These are phyloP conservation scores for Dicorynia guianensis DNA, from an alignment of 306 rosid species.

Conservation along the genomic window DNA sequence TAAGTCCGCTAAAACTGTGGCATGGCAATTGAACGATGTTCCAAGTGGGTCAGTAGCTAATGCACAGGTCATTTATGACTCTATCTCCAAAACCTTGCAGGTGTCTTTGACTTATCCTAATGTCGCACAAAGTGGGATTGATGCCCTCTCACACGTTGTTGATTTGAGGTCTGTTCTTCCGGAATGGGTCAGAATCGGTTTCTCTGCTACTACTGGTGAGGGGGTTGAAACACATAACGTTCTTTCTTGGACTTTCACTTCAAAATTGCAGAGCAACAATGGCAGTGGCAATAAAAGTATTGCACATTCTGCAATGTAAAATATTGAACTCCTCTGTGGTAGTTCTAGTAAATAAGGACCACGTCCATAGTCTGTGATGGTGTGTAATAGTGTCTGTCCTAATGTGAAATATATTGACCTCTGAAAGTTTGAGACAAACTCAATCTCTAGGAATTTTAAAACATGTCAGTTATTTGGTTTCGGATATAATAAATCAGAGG, in stretches of 20 bases:
- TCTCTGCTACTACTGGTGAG: slow-evolving; percentile 7
- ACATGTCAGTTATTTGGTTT: no score
- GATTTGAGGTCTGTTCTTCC: slow-evolving; percentile 22
- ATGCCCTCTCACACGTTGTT: not conserved
- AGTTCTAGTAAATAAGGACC: no score
- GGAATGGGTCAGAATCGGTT: slow-evolving; percentile 25
- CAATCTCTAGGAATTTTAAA: not conserved
- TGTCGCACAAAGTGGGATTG: no score
- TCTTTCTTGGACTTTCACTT: slow-evolving; percentile 29
- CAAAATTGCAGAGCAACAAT: not conserved
- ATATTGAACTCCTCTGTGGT: no score
- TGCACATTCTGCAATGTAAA: no score
- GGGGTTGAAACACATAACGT: not conserved
- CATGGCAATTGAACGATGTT: not conserved
- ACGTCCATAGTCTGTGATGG: no score
- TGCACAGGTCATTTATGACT: slow-evolving; percentile 14
- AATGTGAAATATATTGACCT: no score
- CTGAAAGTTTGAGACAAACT: not conserved
- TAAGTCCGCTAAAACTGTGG: not conserved
- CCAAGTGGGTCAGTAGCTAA: not conserved
- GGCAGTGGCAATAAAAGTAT: no score
- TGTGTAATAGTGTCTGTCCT: no score
- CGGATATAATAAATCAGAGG: no score
- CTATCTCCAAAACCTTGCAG: not conserved
- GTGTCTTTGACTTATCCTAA: not conserved